Conservation (phyloP, 2,329 filamentous ascomycete species). For the Fusarium odoratissimum region DNA sequence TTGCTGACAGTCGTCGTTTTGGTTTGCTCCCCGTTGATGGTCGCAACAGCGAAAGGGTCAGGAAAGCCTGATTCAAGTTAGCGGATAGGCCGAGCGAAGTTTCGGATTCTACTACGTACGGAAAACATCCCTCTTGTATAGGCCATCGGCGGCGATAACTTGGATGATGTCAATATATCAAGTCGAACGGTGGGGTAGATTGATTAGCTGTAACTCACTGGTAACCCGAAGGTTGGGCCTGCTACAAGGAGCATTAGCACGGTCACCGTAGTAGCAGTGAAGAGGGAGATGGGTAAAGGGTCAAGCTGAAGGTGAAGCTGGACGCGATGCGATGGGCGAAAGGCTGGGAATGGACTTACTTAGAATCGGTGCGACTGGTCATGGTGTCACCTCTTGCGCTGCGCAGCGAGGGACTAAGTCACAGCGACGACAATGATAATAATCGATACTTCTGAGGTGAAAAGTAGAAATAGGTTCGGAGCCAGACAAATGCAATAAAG, state of each 20-base stretch:
- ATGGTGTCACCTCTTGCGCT: constrained; percentile 46
- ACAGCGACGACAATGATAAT: constrained; percentile 36
- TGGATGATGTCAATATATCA: constrained; percentile 53
- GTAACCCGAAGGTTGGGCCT: constrained; percentile 92
- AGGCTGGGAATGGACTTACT: constrained; percentile 46
- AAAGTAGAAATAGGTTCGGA: constrained; percentile 8
- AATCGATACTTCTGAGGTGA: constrained; percentile 22
- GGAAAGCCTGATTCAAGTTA: constrained; percentile 79
- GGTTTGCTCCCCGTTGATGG: constrained; percentile 96
- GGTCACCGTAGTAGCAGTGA: constrained; percentile 3
- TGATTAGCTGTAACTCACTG: constrained; percentile 69
- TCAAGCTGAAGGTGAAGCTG: not conserved
- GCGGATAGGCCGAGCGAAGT: constrained; percentile 19
- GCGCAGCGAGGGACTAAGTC: constrained; percentile 44
- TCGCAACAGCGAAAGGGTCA: constrained; percentile 97
- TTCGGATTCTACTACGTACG: constrained; percentile 69
- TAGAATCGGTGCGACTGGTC: constrained; percentile 52
- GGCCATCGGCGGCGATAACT: constrained; percentile 98
- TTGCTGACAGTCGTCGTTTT: constrained; percentile 98
- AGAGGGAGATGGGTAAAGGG: not conserved
- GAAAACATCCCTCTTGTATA: constrained; percentile 99
- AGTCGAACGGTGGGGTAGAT: constrained; percentile 33
- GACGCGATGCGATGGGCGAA: constrained; percentile 24
- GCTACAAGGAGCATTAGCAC: constrained; percentile 58
- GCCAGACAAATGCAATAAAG: constrained; percentile 32